Evolutionary conservation across 1,284 basidiomycete genomes (phyloP).

Genomic region (Puccinia triticina): DNA sequence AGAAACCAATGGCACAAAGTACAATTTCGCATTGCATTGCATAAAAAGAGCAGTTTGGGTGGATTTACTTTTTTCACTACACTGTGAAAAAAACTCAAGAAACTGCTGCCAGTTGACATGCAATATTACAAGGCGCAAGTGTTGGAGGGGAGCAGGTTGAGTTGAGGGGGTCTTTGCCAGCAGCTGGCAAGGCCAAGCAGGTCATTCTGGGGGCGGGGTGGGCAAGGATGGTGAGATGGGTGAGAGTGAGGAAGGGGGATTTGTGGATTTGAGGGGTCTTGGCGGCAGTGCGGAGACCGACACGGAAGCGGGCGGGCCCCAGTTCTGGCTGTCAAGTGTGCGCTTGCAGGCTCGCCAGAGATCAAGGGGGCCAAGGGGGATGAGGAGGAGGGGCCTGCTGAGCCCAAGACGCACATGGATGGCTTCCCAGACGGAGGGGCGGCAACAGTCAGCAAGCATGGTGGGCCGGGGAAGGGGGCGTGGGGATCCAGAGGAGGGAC

Average conservation of each 20-base stretch:
- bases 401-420: not conserved
- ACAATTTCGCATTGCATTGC: too few relatives aligned
- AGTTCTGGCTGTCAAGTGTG: constrained; percentile 16
- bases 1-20: too few relatives aligned
- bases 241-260: constrained; percentile 1
- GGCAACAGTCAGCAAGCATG: not conserved
- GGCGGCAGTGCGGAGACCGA: not conserved
- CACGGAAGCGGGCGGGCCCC: constrained; percentile 27
- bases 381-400: not conserved
- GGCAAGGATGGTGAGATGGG: not conserved
- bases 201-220: not conserved
- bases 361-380: constrained; percentile 7
- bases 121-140: too few relatives aligned
- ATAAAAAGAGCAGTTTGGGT: too few relatives aligned
- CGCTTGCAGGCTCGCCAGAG: not conserved
- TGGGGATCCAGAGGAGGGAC: constrained; percentile 4
- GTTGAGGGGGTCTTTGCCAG: constrained; percentile 11
- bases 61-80: too few relatives aligned
- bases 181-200: constrained; percentile 19
- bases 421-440: not conserved
- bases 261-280: constrained; percentile 8
- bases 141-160: not conserved
- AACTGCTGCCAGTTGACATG: too few relatives aligned
- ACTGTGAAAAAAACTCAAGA: too few relatives aligned
- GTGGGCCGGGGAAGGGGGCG: not conserved